These are phyloP conservation scores for Populus simonii DNA, from an alignment of 345 rosid species.

Conservation along the genomic window DNA sequence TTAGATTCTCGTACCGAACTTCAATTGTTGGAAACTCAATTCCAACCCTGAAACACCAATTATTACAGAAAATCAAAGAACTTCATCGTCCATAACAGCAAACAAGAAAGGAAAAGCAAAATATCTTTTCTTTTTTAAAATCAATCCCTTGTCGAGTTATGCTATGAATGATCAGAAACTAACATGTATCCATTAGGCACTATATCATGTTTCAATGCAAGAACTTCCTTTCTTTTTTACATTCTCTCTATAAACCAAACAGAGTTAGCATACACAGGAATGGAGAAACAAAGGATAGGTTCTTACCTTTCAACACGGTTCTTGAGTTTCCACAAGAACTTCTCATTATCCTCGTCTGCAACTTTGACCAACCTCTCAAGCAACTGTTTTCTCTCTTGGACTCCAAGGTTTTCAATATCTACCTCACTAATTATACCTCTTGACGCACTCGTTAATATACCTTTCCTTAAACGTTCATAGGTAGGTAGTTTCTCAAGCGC, in stretches of 20 bases:
- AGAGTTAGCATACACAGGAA: background rate
- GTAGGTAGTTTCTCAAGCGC: constrained; percentile 49
- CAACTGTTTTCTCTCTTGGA: constrained; percentile 16
- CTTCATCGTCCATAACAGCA: background rate
- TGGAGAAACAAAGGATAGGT: background rate
- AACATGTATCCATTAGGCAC: no score
- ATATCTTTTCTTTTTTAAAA: background rate
- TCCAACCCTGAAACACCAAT: constrained; percentile 16
- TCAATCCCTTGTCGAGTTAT: background rate
- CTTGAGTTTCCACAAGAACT: constrained; percentile 22
- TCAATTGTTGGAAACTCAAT: constrained; percentile 40
- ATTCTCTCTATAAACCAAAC: background rate
- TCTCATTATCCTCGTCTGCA: constrained; percentile 21
- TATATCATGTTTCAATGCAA: background rate
- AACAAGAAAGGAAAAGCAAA: background rate
- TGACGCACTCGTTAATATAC: constrained; percentile 24
- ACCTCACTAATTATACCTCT: constrained; percentile 1
- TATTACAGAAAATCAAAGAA: background rate
- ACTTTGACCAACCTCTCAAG: constrained; percentile 17
- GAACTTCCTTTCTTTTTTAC: background rate
- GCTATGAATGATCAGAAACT: no score
- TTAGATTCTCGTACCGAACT: constrained; percentile 42
- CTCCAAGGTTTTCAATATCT: constrained; percentile 25
- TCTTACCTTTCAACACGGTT: constrained; percentile 13
- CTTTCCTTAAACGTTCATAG: constrained; percentile 37